A percentile compares a stretch with the other conserved stretches of the same genome.
These are phyloP conservation scores for Kodamaea kakaduensis DNA, from an alignment of 805 yeast genomes.

Conservation along the genomic window DNA sequence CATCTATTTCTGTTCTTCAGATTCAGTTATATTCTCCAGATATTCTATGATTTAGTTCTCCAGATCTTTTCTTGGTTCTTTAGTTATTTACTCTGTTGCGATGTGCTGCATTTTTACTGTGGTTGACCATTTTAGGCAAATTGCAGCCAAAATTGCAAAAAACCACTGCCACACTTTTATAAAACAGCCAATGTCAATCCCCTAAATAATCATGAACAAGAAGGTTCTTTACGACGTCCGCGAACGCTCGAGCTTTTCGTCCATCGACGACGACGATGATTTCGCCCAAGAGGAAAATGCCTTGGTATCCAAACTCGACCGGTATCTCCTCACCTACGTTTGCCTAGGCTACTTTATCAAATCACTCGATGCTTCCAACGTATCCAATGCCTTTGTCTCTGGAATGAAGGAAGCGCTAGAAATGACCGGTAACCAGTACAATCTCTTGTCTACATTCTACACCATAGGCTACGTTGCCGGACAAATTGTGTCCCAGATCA, in stretches of 20 bases:
- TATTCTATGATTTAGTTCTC: too few species aligned
- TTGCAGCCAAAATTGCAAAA: too few species aligned
- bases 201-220: background rate
- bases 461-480: constrained; percentile 14
- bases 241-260: constrained; percentile 6
- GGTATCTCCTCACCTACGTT: constrained; percentile 7
- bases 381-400: constrained; percentile 20
- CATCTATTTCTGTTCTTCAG: too few species aligned
- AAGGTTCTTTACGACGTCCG: background rate
- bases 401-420: constrained; percentile 17
- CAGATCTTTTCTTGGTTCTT: too few species aligned
- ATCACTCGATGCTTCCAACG: constrained; percentile 19
- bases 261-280: constrained; percentile 1
- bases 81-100: too few species aligned
- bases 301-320: constrained; percentile 6
- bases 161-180: too few species aligned
- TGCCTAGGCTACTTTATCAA: constrained; percentile 18
- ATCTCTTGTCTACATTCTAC: constrained; percentile 10
- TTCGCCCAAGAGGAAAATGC: constrained; percentile 1
- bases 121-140: too few species aligned
- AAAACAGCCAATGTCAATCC: too few species aligned
- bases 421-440: constrained; percentile 17
- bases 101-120: too few species aligned
- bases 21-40: too few species aligned
- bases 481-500: constrained; percentile 12